Base-by-base conservation (phyloP, 1,284 basidiomycete species). In the Phlebopus sp. region DNA sequence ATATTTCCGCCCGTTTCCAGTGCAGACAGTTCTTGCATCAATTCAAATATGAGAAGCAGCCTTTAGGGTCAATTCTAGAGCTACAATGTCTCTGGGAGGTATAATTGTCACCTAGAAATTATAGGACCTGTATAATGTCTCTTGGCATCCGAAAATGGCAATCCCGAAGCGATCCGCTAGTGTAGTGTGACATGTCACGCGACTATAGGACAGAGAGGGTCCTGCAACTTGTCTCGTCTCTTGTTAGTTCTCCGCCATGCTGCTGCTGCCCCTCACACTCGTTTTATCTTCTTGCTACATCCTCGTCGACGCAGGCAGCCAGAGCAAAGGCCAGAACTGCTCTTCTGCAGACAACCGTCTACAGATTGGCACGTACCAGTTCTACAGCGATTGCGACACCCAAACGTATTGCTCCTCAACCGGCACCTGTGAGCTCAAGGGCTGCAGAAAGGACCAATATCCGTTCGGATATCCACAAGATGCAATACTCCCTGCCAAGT, bases 401-500 rank as follows among this genome's bases (percentile, higher is more conserved):
- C 72, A 74, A 49, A 84, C 77, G 11, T 92, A 77, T 70, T 92
- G 88, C 68, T 74, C 75, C 8, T 71, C 57, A 9, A 37, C 72
- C 49, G 71, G 73, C 36, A 76, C 73, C 13, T 95, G 92, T 65
- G 66, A 73, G 30, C 64, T 69, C 44, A 86, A 82, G 59, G 77
- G 81, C 6, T 95, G 90, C 67, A 76, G 91, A 53, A 78, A 68
- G 51, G 90, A 93, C 63, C 81, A 86, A 46, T 91, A 76, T 60
- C 86, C 86, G 0, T 86, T 88, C 60, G 86, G 86, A 25, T 89
- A 83, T 59, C 19, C 57, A 9, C 59, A 68, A 46, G 59, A 66
- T 47, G 57, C 68, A 40, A 53, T 69, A 30, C 58, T 89, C 23
- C 90, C 90, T 1, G 69, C 73, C 6, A 74, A 81, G 53, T 94